Evolutionary conservation across 2,329 filamentous ascomycete genomes (phyloP), one percentile per base, ranked within the genome.

Genomic region (Pseudogymnoascus sp.): DNA sequence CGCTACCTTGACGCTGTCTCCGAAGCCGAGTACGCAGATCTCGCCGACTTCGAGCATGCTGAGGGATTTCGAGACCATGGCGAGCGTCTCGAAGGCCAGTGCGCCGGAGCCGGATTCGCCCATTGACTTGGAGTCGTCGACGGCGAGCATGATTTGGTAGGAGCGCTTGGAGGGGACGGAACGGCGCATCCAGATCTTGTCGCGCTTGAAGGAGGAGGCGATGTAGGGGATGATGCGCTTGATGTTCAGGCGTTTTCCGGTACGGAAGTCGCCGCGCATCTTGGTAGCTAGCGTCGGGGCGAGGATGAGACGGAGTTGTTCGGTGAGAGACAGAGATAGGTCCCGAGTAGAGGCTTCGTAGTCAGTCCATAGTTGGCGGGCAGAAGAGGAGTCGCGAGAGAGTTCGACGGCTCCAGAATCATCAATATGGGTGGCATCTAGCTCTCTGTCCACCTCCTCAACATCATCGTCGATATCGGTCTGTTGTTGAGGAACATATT

Each of bases 201-300:
- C 95, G 65, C 95, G 90, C 81, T 97, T 98, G 83, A 97, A 99
- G 73, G 90, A 89, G 0, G 93, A 98, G 1, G 96, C 95, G 70
- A 99, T 98, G 78, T 99, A 99, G 0, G 96, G 95, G 71, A 99
- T 99, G 77, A 99, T 99, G 69, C 93, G 91, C 78, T 98, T 98
- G 80, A 99, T 96, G 77, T 98, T 99, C 70, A 99, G 90, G 0
- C 95, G 89, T 76, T 99, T 99, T 66, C 95, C 95, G 0, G 95
- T 99, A 69, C 95, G 90, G 83, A 96, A 98, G 69, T 96, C 92
- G 46, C 95, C 95, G 1, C 93, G 93, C 66, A 99, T 89, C 73
- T 98, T 99, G 38, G 95, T 98, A 1, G 93, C 93, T 61, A 96
- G 88, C 0, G 93, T 98, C 0, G 96, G 95, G 0, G 91, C 91